Evolutionary conservation across 768 basidiomycete genomes (phyloP).

Genomic region (Xerocomellus amylosporus): DNA sequence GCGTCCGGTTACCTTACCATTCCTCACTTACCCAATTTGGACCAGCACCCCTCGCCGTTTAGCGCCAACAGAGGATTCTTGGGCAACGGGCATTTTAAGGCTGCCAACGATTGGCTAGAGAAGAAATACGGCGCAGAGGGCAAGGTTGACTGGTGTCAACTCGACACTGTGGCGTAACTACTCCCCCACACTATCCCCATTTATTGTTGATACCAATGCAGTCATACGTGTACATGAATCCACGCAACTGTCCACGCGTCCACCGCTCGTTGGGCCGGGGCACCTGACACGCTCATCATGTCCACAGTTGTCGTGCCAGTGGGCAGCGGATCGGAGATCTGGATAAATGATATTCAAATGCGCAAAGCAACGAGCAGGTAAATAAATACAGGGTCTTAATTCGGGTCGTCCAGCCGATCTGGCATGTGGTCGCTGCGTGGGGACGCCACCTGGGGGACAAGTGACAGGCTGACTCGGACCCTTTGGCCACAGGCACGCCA

Average conservation of each 20-base stretch:
- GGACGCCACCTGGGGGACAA: slow-evolving; percentile 2
- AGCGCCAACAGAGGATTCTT: slow-evolving; percentile 79
- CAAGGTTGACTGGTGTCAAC: slow-evolving; percentile 70
- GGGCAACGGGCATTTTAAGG: slow-evolving; percentile 85
- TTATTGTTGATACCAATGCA: slow-evolving; percentile 27
- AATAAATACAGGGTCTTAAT: slow-evolving; percentile 9
- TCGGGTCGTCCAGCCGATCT: slow-evolving; percentile 5
- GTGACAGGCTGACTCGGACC: slow-evolving; percentile 15
- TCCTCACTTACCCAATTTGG: slow-evolving; percentile 28
- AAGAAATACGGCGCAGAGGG: slow-evolving; percentile 70
- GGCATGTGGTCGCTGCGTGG: slow-evolving; percentile 10
- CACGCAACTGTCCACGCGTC: slow-evolving; percentile 13
- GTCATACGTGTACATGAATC: slow-evolving; percentile 18
- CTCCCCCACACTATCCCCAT: slow-evolving; percentile 20
- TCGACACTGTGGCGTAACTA: slow-evolving; percentile 28
- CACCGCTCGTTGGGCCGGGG: slow-evolving; percentile 22
- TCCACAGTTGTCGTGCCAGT: background rate
- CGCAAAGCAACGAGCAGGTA: slow-evolving; percentile 12
- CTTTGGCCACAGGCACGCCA: slow-evolving; percentile 11
- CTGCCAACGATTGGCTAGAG: slow-evolving; percentile 85
- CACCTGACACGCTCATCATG: slow-evolving; percentile 4
- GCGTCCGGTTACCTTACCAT: slow-evolving; percentile 17
- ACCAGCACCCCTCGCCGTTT: slow-evolving; percentile 80
- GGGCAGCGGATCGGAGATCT: slow-evolving; percentile 23
- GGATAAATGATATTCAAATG: slow-evolving; percentile 28